Base-by-base conservation (phyloP, 306 rosid species). In the Pueraria montana region DNA sequence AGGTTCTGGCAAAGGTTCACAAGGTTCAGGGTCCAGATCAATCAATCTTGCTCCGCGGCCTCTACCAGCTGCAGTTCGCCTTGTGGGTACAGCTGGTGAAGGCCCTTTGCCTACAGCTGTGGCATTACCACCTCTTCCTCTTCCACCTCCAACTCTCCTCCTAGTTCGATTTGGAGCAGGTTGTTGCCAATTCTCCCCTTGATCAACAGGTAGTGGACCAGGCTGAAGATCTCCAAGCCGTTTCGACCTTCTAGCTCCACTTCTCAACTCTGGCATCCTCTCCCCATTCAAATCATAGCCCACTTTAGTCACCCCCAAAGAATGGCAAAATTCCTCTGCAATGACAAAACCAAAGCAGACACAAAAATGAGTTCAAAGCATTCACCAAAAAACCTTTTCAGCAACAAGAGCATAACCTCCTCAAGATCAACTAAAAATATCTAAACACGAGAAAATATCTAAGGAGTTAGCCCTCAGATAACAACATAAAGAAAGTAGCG, bases 261-360 rank as follows among this genome's bases (percentile, higher is more conserved):
- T 94, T 86, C 97, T 94, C 93, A 94, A 89, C 93, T 94, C 98
- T 84, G 97, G 98, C 98, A 94, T 94, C 91, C 91, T 94, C 98
- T 92, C 89, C 93, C 98, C 97, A 94, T 92, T 93, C 98, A 93
- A 91, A 89, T 91, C 97, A 90, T 89, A 86, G 91, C 86, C 91
- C 89, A 83, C 92, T 71, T 77, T 16, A 84, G 56, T 73, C 79
- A 56, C 86, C 68, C 87, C 84, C 49, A 43, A n/a, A 53, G 61
- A 59, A 40, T 32, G 58, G 78, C 48, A 66, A 43, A 55, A 69
- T 80, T 45, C 68, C 52, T 82, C 93, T 87, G 91, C 89, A 82
- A 81, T n/a, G 30, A 52, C 36, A 84, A 72, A 66, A 36, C 4
- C 76, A 82, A 53, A 83, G 49, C 62, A 63, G 76, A 34, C 49